Percentiles rank a stretch among this genome's conserved stretches.
Evolutionary conservation across 2,329 filamentous ascomycete species (phyloP).

Genomic region (Parasarocladium wereldwijsianum): DNA sequence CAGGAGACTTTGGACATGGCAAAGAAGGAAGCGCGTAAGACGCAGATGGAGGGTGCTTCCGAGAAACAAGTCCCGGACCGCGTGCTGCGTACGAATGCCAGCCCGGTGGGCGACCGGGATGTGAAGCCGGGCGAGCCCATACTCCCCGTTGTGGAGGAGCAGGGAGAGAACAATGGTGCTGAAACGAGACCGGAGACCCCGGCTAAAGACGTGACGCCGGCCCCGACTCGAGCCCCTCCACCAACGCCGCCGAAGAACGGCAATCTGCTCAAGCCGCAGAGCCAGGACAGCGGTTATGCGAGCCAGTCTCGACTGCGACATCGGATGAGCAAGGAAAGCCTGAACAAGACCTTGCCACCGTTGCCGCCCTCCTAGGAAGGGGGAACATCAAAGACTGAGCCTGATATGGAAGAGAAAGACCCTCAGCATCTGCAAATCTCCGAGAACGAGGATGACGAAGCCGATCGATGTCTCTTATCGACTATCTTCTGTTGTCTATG

Average conservation of each 20-base stretch:
- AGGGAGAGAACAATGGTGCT: conserved; percentile 51
- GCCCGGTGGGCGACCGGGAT: conserved; percentile 32
- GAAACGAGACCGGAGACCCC: conserved; percentile 25
- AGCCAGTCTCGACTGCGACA: conserved; percentile 19
- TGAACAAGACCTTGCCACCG: conserved; percentile 46
- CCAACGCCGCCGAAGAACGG: conserved; percentile 19
- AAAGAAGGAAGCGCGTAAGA: conserved; percentile 20
- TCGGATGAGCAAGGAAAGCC: conserved; percentile 36
- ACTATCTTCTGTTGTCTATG: too few species aligned
- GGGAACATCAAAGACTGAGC: too few species aligned
- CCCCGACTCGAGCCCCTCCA: conserved; percentile 28
- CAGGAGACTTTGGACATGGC: conserved; percentile 26
- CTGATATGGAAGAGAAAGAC: too few species aligned
- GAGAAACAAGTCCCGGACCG: conserved; percentile 46
- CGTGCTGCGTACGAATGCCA: conserved; percentile 28
- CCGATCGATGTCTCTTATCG: too few species aligned
- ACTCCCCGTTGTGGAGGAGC: conserved; percentile 80
- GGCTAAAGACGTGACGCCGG: conserved; percentile 21
- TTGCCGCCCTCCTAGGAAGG: conserved; percentile 34
- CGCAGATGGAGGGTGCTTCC: conserved; percentile 16
- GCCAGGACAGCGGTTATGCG: conserved; percentile 32
- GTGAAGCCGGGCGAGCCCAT: conserved; percentile 38
- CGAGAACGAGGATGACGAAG: conserved; percentile 5
- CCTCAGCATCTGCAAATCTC: too few species aligned
- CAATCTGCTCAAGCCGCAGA: conserved; percentile 24